Evolutionary conservation across 805 yeast species (phyloP).

Genomic region (Myxozyma lipomycoides): DNA sequence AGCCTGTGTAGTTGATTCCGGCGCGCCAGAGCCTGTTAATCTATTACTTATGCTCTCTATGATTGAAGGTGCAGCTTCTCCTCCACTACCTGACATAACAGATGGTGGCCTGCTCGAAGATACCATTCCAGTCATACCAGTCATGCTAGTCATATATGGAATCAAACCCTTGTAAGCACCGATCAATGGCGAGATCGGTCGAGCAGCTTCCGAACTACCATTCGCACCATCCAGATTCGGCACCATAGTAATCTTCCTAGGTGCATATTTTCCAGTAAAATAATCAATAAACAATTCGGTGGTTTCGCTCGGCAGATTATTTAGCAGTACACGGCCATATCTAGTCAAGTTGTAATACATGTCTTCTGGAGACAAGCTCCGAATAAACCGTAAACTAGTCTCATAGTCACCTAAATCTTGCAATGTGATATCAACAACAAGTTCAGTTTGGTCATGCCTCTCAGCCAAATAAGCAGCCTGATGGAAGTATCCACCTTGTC

Average conservation of each 20-base stretch:
- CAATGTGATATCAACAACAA: conserved; percentile 71
- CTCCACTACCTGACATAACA: conserved; percentile 11
- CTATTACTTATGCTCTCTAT: conserved; percentile 19
- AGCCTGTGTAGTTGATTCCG: conserved; percentile 1
- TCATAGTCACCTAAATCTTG: conserved; percentile 59
- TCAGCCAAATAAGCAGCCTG: conserved; percentile 69
- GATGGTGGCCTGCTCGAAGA: conserved; percentile 18
- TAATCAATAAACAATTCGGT: conserved; percentile 78
- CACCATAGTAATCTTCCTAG: conserved; percentile 32
- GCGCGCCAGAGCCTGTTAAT: conserved; percentile 11
- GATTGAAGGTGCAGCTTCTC: conserved; percentile 15
- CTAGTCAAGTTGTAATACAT: conserved; percentile 65
- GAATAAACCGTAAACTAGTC: conserved; percentile 60
- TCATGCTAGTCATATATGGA: conserved; percentile 14
- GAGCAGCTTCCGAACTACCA: conserved; percentile 3
- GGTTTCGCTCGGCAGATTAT: conserved; percentile 69
- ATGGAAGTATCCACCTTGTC: conserved; percentile 62
- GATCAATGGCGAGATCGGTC: conserved; percentile 12
- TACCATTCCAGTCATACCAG: conserved; percentile 5
- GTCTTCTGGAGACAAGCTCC: conserved; percentile 69
- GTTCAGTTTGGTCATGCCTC: conserved; percentile 65
- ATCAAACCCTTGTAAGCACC: conserved; percentile 18
- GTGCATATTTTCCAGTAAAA: conserved; percentile 78
- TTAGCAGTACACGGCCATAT: conserved; percentile 61
- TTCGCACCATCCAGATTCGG: conserved; percentile 13